phyloP scores from a whole-genome alignment of 2,329 filamentous ascomycete species.

The Ascochyta koolunga region DNA sequence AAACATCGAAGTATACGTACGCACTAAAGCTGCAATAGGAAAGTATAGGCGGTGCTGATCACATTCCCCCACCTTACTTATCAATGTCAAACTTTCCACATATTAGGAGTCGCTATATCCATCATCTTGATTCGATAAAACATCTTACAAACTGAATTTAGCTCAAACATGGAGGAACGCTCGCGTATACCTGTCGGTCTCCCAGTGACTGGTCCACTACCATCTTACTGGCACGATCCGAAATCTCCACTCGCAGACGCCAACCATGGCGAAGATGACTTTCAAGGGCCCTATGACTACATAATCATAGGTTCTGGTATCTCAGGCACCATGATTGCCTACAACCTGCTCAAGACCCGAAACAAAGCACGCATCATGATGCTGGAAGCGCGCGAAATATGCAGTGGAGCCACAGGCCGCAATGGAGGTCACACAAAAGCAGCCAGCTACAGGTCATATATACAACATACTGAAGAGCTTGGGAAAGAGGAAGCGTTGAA shows the following conservation, averaged over 20 bases:
- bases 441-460: slow-evolving; percentile 59
- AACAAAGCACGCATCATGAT: slow-evolving; percentile 39
- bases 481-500: slow-evolving; percentile 57
- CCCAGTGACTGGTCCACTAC: slow-evolving; percentile 42
- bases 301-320: slow-evolving; percentile 51
- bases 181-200: slow-evolving; percentile 37
- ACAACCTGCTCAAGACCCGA: slow-evolving; percentile 37
- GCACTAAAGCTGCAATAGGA: slow-evolving; percentile 11
- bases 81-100: neutral
- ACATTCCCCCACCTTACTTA: slow-evolving; percentile 7
- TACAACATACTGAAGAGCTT: slow-evolving; percentile 52
- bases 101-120: neutral
- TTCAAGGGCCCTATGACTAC: slow-evolving; percentile 40
- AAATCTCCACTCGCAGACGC: slow-evolving; percentile 46
- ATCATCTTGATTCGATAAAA: neutral
- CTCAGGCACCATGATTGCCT: slow-evolving; percentile 47
- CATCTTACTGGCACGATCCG: slow-evolving; percentile 52
- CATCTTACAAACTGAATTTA: neutral
- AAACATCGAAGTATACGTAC: neutral
- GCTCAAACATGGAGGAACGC: slow-evolving; percentile 35
- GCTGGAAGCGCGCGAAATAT: slow-evolving; percentile 49
- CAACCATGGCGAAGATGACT: slow-evolving; percentile 31
- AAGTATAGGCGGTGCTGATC: slow-evolving; percentile 6
- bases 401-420: slow-evolving; percentile 50
- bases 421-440: slow-evolving; percentile 59